Base-by-base conservation (phyloP, 1,139 yeast species). In the Sugiyamaella novakii region DNA sequence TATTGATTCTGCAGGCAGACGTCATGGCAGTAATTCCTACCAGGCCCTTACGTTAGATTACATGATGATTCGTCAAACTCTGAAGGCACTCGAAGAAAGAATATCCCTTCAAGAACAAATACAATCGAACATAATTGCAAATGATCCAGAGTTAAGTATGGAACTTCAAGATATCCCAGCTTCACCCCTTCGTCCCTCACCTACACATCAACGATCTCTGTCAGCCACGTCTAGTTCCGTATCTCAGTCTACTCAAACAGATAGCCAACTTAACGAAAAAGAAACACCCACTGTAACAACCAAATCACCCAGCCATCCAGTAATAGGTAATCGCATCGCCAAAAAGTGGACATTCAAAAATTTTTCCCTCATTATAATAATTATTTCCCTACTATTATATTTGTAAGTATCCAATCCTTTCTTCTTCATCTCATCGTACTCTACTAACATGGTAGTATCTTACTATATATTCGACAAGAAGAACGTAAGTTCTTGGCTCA, bases 41-140 rank as follows among this genome's bases (percentile, higher is more conserved):
- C 51, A 44, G 40, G 53, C 58, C 5, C 47, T 58, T 29, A 54
- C 52, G 18, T 42, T 56, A 22, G 60, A 58, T 47, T 53, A 53
- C 40, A 51, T 57, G 58, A 49, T 55, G 50, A 52, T 58, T 15
- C 48, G 54, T 7, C 53, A 56, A 47, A 45, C 56, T n/a, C 38
- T 58, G 14, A 47, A 50, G 17, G 54, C 51, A 5, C 37, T 58
- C 10, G 55, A 58, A 37, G 57, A 56, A 19, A 50, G 61, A 6
- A 46, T 58, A 2, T 43, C 52, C 12, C 45, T 54, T 11, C 58
- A 52, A 22, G 59, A 57, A 33, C 50, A 53, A 42, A 43, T 53
- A 11, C 55, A 54, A 14, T 43, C 43, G 10, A 50, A 46, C 8
- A 8, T 50, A 33, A 40, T 37, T 10, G 24, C 43, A 11, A 41